Percentiles rank a stretch among this genome's conserved stretches.
phyloP scores from a whole-genome alignment of 495 filamentous ascomycete genomes.

The Talaromyces ruber region DNA sequence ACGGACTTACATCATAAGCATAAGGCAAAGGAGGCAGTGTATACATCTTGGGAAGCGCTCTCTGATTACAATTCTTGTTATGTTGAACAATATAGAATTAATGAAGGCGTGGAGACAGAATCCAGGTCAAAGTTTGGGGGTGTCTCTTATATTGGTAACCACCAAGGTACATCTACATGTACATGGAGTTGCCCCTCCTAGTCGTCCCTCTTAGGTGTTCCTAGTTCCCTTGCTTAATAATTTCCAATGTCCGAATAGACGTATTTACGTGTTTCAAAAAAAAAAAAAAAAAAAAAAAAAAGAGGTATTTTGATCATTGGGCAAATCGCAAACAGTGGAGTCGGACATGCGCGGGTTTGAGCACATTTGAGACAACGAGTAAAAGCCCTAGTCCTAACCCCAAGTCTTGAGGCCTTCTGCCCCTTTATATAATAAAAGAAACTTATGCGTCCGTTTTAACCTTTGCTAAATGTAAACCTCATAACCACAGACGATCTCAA shows the following conservation, averaged over 20 bases:
- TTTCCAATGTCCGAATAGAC: no score
- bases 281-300: no score
- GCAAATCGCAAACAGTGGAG: not conserved
- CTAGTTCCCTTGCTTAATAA: not conserved
- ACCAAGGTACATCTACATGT: not conserved
- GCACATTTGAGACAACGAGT: not conserved
- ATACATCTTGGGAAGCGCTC: slow-evolving; percentile 9
- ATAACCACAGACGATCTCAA: no score
- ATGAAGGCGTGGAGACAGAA: not conserved
- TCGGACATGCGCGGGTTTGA: slow-evolving; percentile 2
- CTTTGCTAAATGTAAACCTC: no score
- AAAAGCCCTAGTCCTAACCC: not conserved
- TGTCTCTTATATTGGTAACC: not conserved
- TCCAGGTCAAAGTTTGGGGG: not conserved
- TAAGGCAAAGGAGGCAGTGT: slow-evolving; percentile 35
- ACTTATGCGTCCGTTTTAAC: no score
- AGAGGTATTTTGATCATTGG: no score
- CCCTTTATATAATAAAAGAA: no score
- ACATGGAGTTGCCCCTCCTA: not conserved
- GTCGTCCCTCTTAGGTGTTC: not conserved
- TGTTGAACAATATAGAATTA: not conserved
- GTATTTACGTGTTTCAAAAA: no score
- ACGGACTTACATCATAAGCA: slow-evolving; percentile 28
- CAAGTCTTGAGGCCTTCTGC: no score
- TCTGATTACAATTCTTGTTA: not conserved